A percentile compares a stretch with the other conserved stretches of the same genome.
Evolutionary conservation across 148 eudicot genomes (phyloP).

Genomic region (Vaccinium corymbosum): DNA sequence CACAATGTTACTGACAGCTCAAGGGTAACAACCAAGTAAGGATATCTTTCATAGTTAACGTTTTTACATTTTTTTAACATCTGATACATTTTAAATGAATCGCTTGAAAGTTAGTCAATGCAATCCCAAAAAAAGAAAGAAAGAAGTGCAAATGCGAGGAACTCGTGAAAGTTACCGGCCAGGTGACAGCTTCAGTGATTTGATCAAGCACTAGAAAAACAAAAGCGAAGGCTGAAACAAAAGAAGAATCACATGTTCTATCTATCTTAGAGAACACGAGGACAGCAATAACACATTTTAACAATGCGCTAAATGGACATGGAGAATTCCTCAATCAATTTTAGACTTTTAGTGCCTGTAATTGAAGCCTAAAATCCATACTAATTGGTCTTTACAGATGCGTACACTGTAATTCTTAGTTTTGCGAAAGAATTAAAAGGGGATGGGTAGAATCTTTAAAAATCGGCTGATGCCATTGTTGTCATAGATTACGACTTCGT

Average conservation of each 20-base stretch:
- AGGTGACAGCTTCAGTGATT: neutral
- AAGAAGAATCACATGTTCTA: neutral
- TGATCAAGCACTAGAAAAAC: neutral
- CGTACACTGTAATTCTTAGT: neutral
- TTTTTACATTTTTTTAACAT: neutral
- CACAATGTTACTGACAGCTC: slow-evolving; percentile 80
- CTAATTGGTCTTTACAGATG: neutral
- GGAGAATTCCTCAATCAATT: neutral
- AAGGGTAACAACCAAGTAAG: slow-evolving; percentile 78
- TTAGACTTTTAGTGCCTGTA: too few relatives aligned
- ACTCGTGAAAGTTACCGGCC: neutral
- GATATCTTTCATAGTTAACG: neutral
- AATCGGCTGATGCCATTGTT: neutral
- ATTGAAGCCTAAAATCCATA: neutral
- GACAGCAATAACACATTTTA: neutral
- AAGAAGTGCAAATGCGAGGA: neutral
- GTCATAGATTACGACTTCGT: neutral
- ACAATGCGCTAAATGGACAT: neutral
- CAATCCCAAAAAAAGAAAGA: neutral
- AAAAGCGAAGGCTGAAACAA: neutral
- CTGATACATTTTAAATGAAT: neutral
- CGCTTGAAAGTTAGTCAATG: neutral
- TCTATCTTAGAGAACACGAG: neutral
- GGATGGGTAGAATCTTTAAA: neutral
- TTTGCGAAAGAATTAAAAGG: neutral